Evolutionary conservation across 129 eudicot species (phyloP).

Genomic region (Artemisia argyi): DNA sequence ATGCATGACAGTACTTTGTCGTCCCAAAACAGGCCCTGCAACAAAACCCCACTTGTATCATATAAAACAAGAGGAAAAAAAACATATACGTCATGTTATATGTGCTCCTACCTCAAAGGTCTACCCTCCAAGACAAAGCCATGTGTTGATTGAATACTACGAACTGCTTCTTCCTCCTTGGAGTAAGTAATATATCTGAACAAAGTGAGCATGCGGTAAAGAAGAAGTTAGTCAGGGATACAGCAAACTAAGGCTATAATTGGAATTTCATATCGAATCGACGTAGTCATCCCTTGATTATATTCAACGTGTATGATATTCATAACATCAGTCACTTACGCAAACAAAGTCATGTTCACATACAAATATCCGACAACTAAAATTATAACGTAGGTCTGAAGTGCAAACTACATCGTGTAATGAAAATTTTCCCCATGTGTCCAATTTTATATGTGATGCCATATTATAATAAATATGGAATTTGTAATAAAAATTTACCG

Average conservation of each 20-base stretch:
- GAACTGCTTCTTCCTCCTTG: slow-evolving; percentile 62
- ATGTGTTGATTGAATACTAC: slow-evolving; percentile 61
- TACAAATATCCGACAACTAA: no score
- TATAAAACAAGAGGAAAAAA: not conserved
- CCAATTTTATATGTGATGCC: no score
- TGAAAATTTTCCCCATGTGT: no score
- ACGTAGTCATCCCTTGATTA: slow-evolving; percentile 1
- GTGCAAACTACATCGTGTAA: no score
- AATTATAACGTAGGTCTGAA: no score
- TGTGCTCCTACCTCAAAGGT: slow-evolving; percentile 47
- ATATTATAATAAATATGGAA: no score
- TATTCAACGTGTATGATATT: not conserved
- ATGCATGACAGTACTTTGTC: slow-evolving; percentile 67
- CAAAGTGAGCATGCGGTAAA: not conserved
- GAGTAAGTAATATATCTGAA: slow-evolving; percentile 59
- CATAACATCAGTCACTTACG: not conserved
- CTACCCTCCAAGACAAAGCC: slow-evolving; percentile 58
- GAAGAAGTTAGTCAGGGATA: slow-evolving; percentile 4
- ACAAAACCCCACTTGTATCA: slow-evolving; percentile 4
- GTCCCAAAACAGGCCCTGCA: slow-evolving; percentile 72
- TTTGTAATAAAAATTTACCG: no score
- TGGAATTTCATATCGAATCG: slow-evolving; percentile 2
- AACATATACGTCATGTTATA: slow-evolving; percentile 1
- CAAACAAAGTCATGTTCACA: not conserved
- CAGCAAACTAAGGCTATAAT: not conserved